Percentiles rank a stretch among this genome's conserved stretches.
Evolutionary conservation across 192 early-diverging fungal genomes (phyloP).

Genomic region (Gigaspora rosea): DNA sequence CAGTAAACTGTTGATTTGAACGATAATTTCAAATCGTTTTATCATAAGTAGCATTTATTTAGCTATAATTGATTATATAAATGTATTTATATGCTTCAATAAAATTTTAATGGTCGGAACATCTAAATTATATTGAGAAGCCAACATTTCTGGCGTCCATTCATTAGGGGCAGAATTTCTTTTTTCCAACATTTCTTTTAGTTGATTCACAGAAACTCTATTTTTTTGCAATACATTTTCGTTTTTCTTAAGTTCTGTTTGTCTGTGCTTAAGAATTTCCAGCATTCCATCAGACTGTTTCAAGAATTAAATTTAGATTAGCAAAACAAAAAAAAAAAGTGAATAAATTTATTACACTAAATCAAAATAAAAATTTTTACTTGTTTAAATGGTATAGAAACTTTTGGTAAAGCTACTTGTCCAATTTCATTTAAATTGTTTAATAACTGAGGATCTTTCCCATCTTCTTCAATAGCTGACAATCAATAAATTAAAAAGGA

Average conservation of each 20-base stretch:
- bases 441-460: constrained; percentile 7
- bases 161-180: not conserved
- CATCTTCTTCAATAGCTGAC: not conserved
- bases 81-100: constrained; percentile 11
- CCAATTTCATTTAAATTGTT: constrained; percentile 3
- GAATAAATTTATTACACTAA: not conserved
- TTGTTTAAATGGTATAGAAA: not conserved
- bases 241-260: not conserved
- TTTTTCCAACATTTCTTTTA: constrained; percentile 14
- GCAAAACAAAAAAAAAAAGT: not conserved
- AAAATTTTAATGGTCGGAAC: not conserved
- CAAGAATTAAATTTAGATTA: not conserved
- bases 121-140: constrained; percentile 11
- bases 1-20: too few species aligned
- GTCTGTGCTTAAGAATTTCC: not conserved
- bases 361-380: not conserved
- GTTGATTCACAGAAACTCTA: not conserved
- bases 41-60: too few species aligned
- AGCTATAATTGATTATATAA: not conserved
- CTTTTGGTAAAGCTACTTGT: not conserved
- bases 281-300: constrained; percentile 9
- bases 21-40: too few species aligned
- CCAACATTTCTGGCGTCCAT: constrained; percentile 1
- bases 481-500: not conserved
- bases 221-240: not conserved